Evolutionary conservation across 2,329 filamentous ascomycete genomes (phyloP), one percentile per base, ranked within the genome.

Genomic region (Thielaviopsis populi): DNA sequence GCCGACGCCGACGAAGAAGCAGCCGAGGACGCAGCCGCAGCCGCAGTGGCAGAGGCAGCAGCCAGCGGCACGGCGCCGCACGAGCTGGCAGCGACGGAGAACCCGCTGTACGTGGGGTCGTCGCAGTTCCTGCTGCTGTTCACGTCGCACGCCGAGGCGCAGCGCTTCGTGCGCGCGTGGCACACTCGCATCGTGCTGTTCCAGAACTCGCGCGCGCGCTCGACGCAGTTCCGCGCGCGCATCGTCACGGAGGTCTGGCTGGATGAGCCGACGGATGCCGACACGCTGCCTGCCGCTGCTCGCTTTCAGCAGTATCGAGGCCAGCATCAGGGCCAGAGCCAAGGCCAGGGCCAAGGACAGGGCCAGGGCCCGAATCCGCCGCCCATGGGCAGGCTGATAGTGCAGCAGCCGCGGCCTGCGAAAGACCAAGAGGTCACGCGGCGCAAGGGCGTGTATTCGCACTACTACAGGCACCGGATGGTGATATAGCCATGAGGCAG

Each of bases 141-240:
- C 27, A 65, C 65, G n/a, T 62, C 62, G 19, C 69, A 71, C 2
- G 66, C 66, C 22, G 72, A 74, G 53, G 75, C 75, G 1, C 70
- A 73, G 66, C 70, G 75, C 15, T 77, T 77, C 64, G 72, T 76
- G 54, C 72, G 75, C n/a, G 67, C 67, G 59, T 77, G 75, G 75
- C 76, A 77, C 62, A 69, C 71, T 60, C 72, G 72, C 30, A 69
- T 33, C 24, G 59, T 67, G 10, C 22, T 50, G 17, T 62, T 67
- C 56, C 53, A 59, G 43, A 65, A 65, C 24, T 62, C 66, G 19
- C 48, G 53, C 17, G 40, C 50, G 27, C 62, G 67, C 13, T 60
- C 43, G 5, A 66, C 59, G 11, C 30, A 59, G 54, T 61, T 68
- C 41, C 61, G 40, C 17, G 64, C 61, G 13, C 61, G 61, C 24